Conservation (phyloP, 1,284 basidiomycete species). For the Phellopilus nigrolimitatus region DNA sequence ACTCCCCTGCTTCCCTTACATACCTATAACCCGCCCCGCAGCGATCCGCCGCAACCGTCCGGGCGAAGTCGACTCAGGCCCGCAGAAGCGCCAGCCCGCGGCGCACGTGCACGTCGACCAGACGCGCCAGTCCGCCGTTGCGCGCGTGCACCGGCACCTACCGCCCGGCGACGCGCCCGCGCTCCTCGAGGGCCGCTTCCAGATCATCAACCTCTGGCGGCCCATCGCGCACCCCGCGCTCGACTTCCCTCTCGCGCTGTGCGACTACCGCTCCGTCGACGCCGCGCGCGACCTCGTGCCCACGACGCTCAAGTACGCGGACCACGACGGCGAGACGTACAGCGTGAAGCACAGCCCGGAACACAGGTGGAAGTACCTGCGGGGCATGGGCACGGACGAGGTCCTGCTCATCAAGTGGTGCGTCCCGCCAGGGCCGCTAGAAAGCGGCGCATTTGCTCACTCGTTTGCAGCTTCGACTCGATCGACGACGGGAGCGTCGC, state of each 20-base stretch:
- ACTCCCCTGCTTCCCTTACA: not conserved
- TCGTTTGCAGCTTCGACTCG: conserved; percentile 30
- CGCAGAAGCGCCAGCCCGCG: conserved; percentile 41
- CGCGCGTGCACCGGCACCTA: conserved; percentile 26
- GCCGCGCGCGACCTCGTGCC: conserved; percentile 43
- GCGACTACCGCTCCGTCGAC: conserved; percentile 54
- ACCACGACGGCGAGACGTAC: conserved; percentile 54
- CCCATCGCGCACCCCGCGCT: conserved; percentile 50
- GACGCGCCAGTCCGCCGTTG: conserved; percentile 25
- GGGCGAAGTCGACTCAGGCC: conserved; percentile 32
- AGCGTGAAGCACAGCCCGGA: conserved; percentile 46
- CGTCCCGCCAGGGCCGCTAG: conserved; percentile 24
- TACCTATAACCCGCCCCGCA: conserved; percentile 18
- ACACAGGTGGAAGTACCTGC: conserved; percentile 62
- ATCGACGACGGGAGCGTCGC: conserved; percentile 36
- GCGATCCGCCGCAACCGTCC: conserved; percentile 39
- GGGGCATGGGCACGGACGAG: conserved; percentile 59
- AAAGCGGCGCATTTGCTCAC: not conserved
- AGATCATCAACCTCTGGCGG: conserved; percentile 57
- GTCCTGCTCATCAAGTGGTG: conserved; percentile 65
- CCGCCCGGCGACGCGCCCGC: conserved; percentile 24
- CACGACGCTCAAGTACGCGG: conserved; percentile 45
- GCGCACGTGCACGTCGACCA: conserved; percentile 28
- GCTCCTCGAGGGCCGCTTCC: conserved; percentile 26
- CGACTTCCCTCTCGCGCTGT: conserved; percentile 59